Evolutionary conservation across 208 protist genomes (phyloP).

Genomic region (Leishmania braziliensis): DNA sequence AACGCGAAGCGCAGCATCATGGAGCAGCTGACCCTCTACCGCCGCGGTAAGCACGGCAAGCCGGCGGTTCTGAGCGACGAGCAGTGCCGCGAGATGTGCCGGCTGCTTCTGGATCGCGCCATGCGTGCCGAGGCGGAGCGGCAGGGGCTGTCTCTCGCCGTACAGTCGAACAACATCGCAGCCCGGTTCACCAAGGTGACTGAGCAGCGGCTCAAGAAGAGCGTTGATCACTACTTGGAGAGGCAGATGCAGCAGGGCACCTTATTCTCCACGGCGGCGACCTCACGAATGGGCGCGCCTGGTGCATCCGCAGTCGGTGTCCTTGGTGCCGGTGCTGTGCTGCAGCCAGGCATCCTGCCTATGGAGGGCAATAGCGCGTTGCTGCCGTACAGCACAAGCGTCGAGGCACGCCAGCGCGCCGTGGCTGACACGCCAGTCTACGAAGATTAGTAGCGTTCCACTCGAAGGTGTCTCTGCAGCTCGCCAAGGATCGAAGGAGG

Average conservation of each 20-base stretch:
- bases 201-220: conserved; percentile 64
- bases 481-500: background rate
- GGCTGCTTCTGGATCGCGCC: conserved; percentile 73
- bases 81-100: conserved; percentile 54
- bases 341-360: background rate
- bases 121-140: conserved; percentile 64
- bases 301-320: background rate
- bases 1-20: conserved; percentile 81
- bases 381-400: conserved; percentile 9
- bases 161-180: conserved; percentile 51
- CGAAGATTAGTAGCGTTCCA: conserved; percentile 27
- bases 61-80: conserved; percentile 60
- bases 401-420: conserved; percentile 23
- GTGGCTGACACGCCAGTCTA: conserved; percentile 54
- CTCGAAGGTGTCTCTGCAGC: background rate
- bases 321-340: conserved; percentile 1
- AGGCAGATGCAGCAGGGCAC: conserved; percentile 48
- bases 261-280: background rate
- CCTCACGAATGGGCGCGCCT: conserved; percentile 2
- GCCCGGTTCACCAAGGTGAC: conserved; percentile 55
- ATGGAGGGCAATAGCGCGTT: background rate
- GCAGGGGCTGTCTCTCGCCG: conserved; percentile 54
- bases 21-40: conserved; percentile 77
- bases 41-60: conserved; percentile 47
- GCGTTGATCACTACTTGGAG: conserved; percentile 79